Base-by-base conservation (phyloP, 345 rosid genomes). In the Hibiscus tridactylites region DNA sequence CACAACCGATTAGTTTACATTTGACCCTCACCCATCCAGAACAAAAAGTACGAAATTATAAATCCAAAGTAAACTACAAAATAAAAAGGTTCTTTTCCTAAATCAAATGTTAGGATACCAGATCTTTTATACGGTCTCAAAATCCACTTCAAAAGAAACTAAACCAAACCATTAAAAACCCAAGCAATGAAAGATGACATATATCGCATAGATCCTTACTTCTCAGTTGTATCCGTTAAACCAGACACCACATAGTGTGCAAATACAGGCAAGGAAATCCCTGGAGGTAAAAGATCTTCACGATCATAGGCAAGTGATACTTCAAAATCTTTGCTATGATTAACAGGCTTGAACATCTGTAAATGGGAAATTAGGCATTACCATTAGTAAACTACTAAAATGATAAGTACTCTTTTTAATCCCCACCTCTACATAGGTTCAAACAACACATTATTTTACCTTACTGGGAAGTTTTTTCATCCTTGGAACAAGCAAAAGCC, bases 391-490 rank as follows among this genome's bases (percentile, higher is more conserved):
- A 33, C 74, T 59, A 42, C 42, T 35, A 37, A 73, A 67, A 44
- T 75, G 73, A 69, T 66, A 66, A 54, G 73, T 71, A 50, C 0
- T 28, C 16, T 21, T 6, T 42, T 37, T 29, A 54, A 47, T 52
- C 57, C 24, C 61, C 29, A 64, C 21, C 75, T 60, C 66, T 24
- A 60, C 28, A 70, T 10, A 37, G 24, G 28, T 19, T 33, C 49
- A 74, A 26, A 47, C 46, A 28, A 61, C 11, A 58, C 52, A 24
- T 13, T 28, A 29, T 68, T 37, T 78, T 89, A 96, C 99, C 97
- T 92, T 96, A 81, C 94, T 89, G 60, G 98, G 98, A 71, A 92
- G 86, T 69, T 96, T 96, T 83, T 92, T 96, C 99, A 96, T 87
- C 78, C 97, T 83, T 64, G 90, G 94, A 72, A 87, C 93, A 64